Conservation (phyloP, 2,329 filamentous ascomycete genomes). For the Fusarium brevicatenulatum region DNA sequence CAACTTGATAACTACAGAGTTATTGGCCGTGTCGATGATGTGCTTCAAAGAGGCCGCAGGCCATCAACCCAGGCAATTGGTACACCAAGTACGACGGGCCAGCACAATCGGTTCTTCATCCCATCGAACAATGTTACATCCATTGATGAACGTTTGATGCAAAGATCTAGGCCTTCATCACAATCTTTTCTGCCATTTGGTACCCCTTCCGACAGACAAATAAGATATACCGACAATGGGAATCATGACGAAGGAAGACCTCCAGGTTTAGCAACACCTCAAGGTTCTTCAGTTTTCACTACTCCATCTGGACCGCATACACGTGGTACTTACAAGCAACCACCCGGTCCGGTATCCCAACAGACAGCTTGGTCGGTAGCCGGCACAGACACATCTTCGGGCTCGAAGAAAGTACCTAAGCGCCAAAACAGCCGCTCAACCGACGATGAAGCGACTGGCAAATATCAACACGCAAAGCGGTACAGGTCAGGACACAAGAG, state of each 20-base stretch:
- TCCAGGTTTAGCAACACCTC: background rate
- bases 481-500: background rate
- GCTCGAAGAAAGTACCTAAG: conserved; percentile 22
- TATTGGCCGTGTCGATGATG: conserved; percentile 21
- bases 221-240: conserved; percentile 3
- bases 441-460: conserved; percentile 20
- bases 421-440: conserved; percentile 31
- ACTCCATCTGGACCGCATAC: background rate
- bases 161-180: background rate
- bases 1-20: conserved; percentile 15
- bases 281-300: background rate
- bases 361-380: conserved; percentile 3
- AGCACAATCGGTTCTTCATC: background rate
- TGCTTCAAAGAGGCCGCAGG: conserved; percentile 6
- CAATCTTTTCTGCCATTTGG: background rate
- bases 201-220: conserved; percentile 5
- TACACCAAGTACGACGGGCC: background rate
- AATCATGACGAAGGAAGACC: conserved; percentile 20
- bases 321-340: background rate
- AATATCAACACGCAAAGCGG: conserved; percentile 8
- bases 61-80: conserved; percentile 9
- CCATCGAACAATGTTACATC: background rate
- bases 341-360: background rate
- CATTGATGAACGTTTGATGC: conserved; percentile 1
- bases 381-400: conserved; percentile 6